Evolutionary conservation across 768 basidiomycete genomes (phyloP), one percentile per base, ranked within the genome.

Genomic region (Porphyrellus cyaneotinctus): DNA sequence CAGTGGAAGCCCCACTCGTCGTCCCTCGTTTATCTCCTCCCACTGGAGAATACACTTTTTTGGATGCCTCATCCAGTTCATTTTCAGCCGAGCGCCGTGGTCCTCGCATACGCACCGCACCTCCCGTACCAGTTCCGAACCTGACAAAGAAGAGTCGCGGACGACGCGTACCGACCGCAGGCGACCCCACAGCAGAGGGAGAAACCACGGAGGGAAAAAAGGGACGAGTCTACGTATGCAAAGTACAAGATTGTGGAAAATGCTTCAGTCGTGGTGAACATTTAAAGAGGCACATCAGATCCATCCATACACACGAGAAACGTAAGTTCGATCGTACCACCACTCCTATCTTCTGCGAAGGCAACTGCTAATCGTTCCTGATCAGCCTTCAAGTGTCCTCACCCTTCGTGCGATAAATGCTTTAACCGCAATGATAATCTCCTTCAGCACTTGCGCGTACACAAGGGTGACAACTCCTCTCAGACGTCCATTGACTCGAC

Each of bases 341-440:
- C 54, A 22, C 53, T 23, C 36, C 41, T 49, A 43, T 62, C 55
- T 53, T 54, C 58, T 49, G 45, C 48, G 20, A 53, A 22, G n/a
- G 23, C 55, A 52, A 57, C 53, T 48, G 37, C 54, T 66, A 44
- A 65, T 64, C 53, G 53, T 64, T 38, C 49, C 59, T 57, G 64
- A 68, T 66, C 54, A 91, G 88, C 88, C 10, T 87, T 84, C 72
- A 77, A 82, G 60, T 91, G 88, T 69, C 78, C 84, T 24, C 78
- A 79, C 62, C 75, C 81, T 4, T 65, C 73, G 28, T 91, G 88
- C 70, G 80, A 79, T 64, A 88, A 88, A 65, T 75, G 74, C 59
- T 91, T 91, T 66, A 88, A 87, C 53, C 77, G 88, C 55, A 85
- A 85, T 58, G 88, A 91, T 64, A 91, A 91, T 66, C 78, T 91